Conservation (phyloP, 2,329 filamentous ascomycete genomes). For the Cercospora zeina region DNA sequence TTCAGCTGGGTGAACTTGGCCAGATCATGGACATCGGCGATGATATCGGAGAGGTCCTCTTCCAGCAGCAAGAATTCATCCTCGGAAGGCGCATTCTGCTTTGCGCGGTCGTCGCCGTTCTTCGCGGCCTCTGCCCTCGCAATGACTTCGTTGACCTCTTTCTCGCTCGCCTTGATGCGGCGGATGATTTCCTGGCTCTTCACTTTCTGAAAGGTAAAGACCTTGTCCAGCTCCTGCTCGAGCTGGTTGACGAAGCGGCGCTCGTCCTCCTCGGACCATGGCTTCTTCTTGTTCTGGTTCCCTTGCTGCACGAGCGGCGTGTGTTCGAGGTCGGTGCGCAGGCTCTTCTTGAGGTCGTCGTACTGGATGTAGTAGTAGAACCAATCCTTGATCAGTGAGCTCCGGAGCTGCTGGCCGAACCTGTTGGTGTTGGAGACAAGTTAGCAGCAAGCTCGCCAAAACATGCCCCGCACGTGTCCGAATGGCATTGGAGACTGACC, state of each 20-base stretch:
- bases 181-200: constrained; percentile 95
- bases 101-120: constrained; percentile 43
- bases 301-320: constrained; percentile 47
- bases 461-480: background rate
- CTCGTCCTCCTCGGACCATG: constrained; percentile 93
- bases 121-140: constrained; percentile 59
- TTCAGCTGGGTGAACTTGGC: constrained; percentile 98
- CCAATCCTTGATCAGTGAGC: constrained; percentile 94
- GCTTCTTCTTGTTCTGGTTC: constrained; percentile 48
- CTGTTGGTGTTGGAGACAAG: constrained; percentile 42
- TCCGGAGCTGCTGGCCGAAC: constrained; percentile 96
- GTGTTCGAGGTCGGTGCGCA: constrained; percentile 70
- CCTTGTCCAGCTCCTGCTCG: constrained; percentile 92
- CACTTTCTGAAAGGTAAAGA: constrained; percentile 95
- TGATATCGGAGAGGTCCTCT: constrained; percentile 94
- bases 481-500: background rate
- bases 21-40: constrained; percentile 95
- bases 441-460: constrained; percentile 11
- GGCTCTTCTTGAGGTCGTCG: constrained; percentile 82
- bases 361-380: constrained; percentile 99
- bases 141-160: constrained; percentile 86
- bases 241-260: constrained; percentile 81
- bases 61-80: constrained; percentile 94
- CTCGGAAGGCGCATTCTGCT: constrained; percentile 62
- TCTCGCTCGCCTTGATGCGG: constrained; percentile 82